Evolutionary conservation across 306 rosid species (phyloP), one percentile per base, ranked within the genome.

Genomic region (Oemleria cerasiformis): DNA sequence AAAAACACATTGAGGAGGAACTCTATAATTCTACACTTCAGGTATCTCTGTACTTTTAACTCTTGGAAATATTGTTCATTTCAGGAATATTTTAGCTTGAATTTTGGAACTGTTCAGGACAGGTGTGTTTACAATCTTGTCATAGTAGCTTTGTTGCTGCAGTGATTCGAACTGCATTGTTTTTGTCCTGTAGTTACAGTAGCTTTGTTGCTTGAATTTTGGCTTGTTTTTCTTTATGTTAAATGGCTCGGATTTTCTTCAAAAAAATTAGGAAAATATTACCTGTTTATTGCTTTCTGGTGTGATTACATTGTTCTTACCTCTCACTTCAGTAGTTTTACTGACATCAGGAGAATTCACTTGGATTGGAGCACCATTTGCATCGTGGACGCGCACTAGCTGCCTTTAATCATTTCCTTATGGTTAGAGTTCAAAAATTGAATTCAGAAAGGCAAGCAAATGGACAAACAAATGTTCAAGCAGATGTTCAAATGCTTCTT

Each of bases 331-430:
- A 63, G 67, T 65, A 48, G 63, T 34, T 75, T 76, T 63, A 34
- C 77, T 77, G 60, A 49, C 75, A 80, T 83, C 81, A 93, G 98
- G 97, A 86, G 79, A 85, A 83, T 79, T 92, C 87, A 66, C 85
- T 84, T 79, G 97, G 97, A 62, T 80, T 90, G 63, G 98, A 93
- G 83, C 98, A 93, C 79, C 90, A 90, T 83, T 86, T 93, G 81
- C 92, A 90, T 75, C 96, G 98, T 60, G 97, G 98, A 70, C 93
- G 94, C 71, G 90, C 97, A 7, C 71, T 93, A 74, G 87, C 96
- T 54, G 93, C 97, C 71, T 93, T 93, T 77, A 90, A 87, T 81
- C 92, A 84, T 65, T 82, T 93, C 78, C 96, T 93, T 75, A 65
- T 77, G 43, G 75, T 75, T 21, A 86, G 97, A 86, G 83, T 83